These are phyloP conservation scores for Cyathus striatus DNA, from an alignment of 768 basidiomycete genomes.

Conservation along the genomic window DNA sequence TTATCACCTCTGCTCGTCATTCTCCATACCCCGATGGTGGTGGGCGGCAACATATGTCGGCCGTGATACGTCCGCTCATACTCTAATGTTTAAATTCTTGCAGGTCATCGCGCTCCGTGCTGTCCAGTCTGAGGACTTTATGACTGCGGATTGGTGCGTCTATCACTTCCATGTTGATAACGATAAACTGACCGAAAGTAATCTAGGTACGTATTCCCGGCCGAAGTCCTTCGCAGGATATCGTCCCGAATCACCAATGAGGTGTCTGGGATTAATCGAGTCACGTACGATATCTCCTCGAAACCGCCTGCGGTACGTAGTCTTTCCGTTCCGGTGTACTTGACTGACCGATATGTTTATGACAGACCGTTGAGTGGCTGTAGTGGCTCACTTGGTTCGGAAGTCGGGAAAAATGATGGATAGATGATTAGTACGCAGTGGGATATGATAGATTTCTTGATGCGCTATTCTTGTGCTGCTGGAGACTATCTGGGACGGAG, in stretches of 20 bases:
- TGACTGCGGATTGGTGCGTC: conserved; percentile 91
- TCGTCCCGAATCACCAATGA: conserved; percentile 98
- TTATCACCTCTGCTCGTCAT: too few species aligned
- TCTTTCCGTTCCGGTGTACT: conserved; percentile 7
- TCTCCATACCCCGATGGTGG: too few species aligned
- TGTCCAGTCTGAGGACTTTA: conserved; percentile 98
- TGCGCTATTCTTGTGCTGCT: too few species aligned
- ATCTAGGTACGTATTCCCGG: conserved; percentile 89
- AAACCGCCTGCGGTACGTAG: conserved; percentile 89
- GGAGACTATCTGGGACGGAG: too few species aligned
- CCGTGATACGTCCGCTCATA: too few species aligned
- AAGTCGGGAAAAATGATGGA: too few species aligned
- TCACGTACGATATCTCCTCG: conserved; percentile 94
- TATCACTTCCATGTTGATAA: conserved; percentile 6
- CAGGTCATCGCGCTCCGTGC: conserved; percentile 92
- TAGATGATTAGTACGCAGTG: too few species aligned
- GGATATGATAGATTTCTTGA: too few species aligned
- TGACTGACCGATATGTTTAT: conserved; percentile 5
- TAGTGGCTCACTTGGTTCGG: conserved; percentile 12
- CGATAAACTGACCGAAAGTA: too few species aligned
- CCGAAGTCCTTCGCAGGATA: conserved; percentile 82
- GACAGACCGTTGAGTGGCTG: conserved; percentile 47
- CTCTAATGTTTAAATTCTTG: conserved; percentile 5
- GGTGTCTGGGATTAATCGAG: conserved; percentile 92
- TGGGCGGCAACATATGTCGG: too few species aligned